Evolutionary conservation across 768 basidiomycete species (phyloP), one percentile per base, ranked within the genome.

Genomic region (Suillus discolor): DNA sequence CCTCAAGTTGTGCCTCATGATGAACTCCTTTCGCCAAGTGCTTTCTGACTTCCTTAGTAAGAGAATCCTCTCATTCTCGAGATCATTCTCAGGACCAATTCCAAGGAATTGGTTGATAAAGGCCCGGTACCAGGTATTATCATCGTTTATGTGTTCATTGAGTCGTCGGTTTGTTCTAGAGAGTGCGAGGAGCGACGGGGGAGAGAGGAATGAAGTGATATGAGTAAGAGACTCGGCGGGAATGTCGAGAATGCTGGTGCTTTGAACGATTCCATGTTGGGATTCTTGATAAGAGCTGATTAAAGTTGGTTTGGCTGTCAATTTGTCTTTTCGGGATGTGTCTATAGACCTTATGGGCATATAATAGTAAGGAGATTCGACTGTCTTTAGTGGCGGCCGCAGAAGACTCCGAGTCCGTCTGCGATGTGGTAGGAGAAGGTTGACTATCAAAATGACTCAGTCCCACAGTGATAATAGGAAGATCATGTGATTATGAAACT

Each of bases 101-200:
- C 85, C 87, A 53, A 93, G 74, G 72, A 87, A 88, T 73, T 89
- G 88, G 62, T 81, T 84, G 67, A 87, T 79, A 75, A 92, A 92
- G 36, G 93, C 93, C 25, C 86, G 80, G 61, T 85, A 82, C 93
- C 93, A 95, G 42, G 91, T 93, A 71, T 86, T 88, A 66, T 95
- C 93, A 70, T 91, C 84, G 63, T 84, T 84, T 82, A 93, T 79
- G 82, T 93, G 92, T 67, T 83, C 79, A 72, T 83, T 80, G 64
- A 93, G 81, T 65, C 71, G 72, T 57, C 74, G 78, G 76, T 82
- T 84, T 66, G 88, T 86, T 69, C 77, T 73, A 25, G 82, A 81
- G 69, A 95, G 85, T 2, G 83, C 77, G 53, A 87, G 73, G 41
- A 95, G 84, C 4, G 86, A 81, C 1, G 79, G 82, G 1, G 91